A percentile compares a stretch with the other conserved stretches of the same genome.
phyloP scores from a whole-genome alignment of 2,329 filamentous ascomycete species.

The Fragosphaeria purpurea region DNA sequence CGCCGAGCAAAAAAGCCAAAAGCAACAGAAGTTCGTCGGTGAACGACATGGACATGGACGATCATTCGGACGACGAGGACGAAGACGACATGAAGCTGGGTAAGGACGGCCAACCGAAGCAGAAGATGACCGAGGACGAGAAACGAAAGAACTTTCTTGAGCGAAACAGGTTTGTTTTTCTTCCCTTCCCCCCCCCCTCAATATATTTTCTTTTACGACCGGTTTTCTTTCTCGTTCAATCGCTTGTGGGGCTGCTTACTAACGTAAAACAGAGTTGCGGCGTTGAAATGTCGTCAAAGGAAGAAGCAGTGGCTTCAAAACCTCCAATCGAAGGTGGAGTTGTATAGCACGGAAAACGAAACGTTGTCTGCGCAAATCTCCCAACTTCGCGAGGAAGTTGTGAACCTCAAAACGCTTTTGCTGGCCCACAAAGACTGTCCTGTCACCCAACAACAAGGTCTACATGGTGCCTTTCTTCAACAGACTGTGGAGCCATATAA shows the following conservation, averaged over 20 bases:
- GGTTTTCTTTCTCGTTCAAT: neutral
- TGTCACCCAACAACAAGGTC: slow-evolving; percentile 75
- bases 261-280: slow-evolving; percentile 61
- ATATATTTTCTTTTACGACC: neutral
- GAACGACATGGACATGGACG: slow-evolving; percentile 17
- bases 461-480: slow-evolving; percentile 49
- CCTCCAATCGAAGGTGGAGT: slow-evolving; percentile 85
- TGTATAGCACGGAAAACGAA: slow-evolving; percentile 88
- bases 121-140: slow-evolving; percentile 96
- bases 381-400: slow-evolving; percentile 80
- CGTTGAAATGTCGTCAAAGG: slow-evolving; percentile 89
- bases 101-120: slow-evolving; percentile 50
- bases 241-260: no score
- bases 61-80: slow-evolving; percentile 30
- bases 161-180: slow-evolving; percentile 62
- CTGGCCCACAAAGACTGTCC: slow-evolving; percentile 95
- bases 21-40: slow-evolving; percentile 23
- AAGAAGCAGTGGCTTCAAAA: slow-evolving; percentile 99
- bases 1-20: slow-evolving; percentile 63
- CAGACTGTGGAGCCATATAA: slow-evolving; percentile 42
- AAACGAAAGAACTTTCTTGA: slow-evolving; percentile 98
- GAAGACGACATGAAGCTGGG: slow-evolving; percentile 42
- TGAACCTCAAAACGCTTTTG: slow-evolving; percentile 85
- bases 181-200: no score
- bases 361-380: slow-evolving; percentile 73